Base-by-base conservation (phyloP, 176 grass and related monocot species). In the Tillandsia fasciculata region DNA sequence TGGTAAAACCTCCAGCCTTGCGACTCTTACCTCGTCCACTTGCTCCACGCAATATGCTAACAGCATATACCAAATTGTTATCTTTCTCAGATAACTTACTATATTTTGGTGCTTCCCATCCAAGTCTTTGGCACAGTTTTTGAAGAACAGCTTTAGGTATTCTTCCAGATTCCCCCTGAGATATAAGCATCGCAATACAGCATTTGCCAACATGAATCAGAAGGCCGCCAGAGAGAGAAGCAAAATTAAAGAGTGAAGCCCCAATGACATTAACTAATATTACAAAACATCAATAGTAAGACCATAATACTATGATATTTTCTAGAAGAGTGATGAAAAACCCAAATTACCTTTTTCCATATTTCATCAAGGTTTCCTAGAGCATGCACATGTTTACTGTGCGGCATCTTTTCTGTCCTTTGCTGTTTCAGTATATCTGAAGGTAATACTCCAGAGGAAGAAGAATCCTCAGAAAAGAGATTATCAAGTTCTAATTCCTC, bases 321-420 rank as follows among this genome's bases (percentile, higher is more conserved):
- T 48, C 56, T 70, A 68, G 23, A 56, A 74, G 71, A 22, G 29
- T 11, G 52, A 53, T 27, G 64, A 29, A 26, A 73, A 64, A 74
- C 49, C 67, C 65, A 70, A 24, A 52, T 65, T 51, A 86, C 93
- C 88, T 96, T 91, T 77, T 87, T 96, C 93, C 92, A 96, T 64
- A 96, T 83, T 42, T 96, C 88, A 72, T 96, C 93, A 80, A 96
- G 84, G 72, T 80, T 96, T 77, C 88, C 86, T 57, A 96, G 84
- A 80, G 84, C 83, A 80, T 96, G 52, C 1, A 78, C 86, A 74
- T 85, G 90, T 53, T 82, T 72, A 56, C 85, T 81, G 74, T 89
- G 81, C 81, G 67, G 64, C 61, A 91, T 71, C 64, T 89, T 78
- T 66, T 87, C 89, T 83, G 79, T 27, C 68, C 85, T 78, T 72